Percentiles rank a stretch among this genome's conserved stretches.
These are phyloP conservation scores for Aureobasidium sp. DNA, from an alignment of 2,329 filamentous ascomycete species.

Conservation along the genomic window DNA sequence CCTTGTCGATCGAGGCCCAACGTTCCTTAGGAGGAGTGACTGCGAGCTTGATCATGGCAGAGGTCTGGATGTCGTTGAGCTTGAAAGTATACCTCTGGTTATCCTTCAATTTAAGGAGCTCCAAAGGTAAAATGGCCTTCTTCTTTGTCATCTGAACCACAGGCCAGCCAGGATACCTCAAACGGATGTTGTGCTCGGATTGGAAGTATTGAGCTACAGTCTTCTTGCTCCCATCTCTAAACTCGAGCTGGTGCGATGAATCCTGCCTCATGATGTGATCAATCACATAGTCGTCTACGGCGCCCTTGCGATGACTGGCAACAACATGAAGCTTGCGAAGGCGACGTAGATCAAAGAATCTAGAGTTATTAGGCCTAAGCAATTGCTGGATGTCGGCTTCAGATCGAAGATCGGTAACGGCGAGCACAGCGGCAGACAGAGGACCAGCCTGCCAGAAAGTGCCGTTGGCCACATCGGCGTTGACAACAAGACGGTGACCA, in stretches of 20 bases:
- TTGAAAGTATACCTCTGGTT: slow-evolving; percentile 55
- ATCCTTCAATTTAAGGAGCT: slow-evolving; percentile 45
- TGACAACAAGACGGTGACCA: slow-evolving; percentile 62
- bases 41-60: slow-evolving; percentile 87
- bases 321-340: slow-evolving; percentile 37
- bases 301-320: slow-evolving; percentile 34
- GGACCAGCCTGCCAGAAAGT: slow-evolving; percentile 65
- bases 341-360: slow-evolving; percentile 33
- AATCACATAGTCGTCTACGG: slow-evolving; percentile 43
- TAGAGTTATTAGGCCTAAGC: neutral
- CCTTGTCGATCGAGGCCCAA: slow-evolving; percentile 59
- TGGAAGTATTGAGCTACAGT: slow-evolving; percentile 54
- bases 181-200: slow-evolving; percentile 43
- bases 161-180: slow-evolving; percentile 45
- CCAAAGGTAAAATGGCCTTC: slow-evolving; percentile 49
- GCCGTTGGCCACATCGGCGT: slow-evolving; percentile 85
- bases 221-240: slow-evolving; percentile 32
- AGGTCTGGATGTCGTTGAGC: slow-evolving; percentile 58
- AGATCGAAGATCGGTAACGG: slow-evolving; percentile 23
- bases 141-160: slow-evolving; percentile 53
- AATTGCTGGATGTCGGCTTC: slow-evolving; percentile 26
- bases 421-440: slow-evolving; percentile 31
- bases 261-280: slow-evolving; percentile 40
- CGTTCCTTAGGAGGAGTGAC: slow-evolving; percentile 69
- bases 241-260: slow-evolving; percentile 39